Base-by-base conservation (phyloP, 208 protist species). In the Jaenimonas drosophilae region DNA sequence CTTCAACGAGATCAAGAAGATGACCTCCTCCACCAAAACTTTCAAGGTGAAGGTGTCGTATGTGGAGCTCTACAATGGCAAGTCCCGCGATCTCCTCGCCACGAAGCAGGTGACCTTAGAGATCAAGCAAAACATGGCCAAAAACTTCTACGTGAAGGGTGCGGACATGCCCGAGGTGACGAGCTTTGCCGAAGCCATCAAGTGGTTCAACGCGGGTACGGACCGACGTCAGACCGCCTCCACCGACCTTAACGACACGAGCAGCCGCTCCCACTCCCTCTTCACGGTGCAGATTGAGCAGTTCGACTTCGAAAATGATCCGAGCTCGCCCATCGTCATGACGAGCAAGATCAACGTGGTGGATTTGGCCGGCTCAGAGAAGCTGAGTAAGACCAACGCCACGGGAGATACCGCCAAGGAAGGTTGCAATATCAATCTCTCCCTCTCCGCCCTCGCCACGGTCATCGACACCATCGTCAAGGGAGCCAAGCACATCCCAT, bases 351-450 rank as follows among this genome's bases (percentile, higher is more conserved):
- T 97, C 36, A 94, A 95, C 48, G 64, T 97, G 2, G 89, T 97
- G 24, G 94, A 97, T 56, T 60, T 97, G n/a, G 94, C 94, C 21
- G 94, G 94, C 4, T 91, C 76, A 19, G 94, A 97, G 54, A 82
- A 91, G 62, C 64, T 92, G 32, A 88, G 79, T 57, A 88, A 89
- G 58, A 97, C 94, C 5, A 94, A 93, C 42, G 88, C 94, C 11
- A 90, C 85, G 4, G 95, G 94, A 21, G 76, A 95, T 28, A 88
- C 80, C 23, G 76, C 94, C 16, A 95, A 91, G 64, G 92, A 97
- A 49, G 92, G 88, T 7, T 87, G 77, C 50, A 94, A 92, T 57
- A 97, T 97, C 38, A 97, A 97, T 59, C 52, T 95, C 12, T 96
- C 89, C 19, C 76, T 97, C 19, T 94, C 85, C 14, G 78, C 76